Evolutionary conservation across 2,329 filamentous ascomycete species (phyloP).

Genomic region (Cryphonectria nitschkei): DNA sequence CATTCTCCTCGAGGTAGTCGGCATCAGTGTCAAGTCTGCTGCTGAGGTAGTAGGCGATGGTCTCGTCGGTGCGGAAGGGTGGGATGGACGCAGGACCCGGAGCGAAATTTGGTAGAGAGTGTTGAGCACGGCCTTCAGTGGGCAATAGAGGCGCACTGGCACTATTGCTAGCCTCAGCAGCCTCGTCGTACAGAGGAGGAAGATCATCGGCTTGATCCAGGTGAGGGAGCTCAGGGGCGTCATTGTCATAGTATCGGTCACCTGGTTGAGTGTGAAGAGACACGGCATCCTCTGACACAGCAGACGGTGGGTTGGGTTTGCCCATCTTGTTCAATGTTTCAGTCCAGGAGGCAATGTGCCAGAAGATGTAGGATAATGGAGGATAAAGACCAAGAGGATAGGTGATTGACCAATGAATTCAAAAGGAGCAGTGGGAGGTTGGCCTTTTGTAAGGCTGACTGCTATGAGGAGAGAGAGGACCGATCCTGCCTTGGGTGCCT

Average conservation of each 20-base stretch:
- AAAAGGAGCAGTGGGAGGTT: background rate
- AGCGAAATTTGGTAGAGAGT: slow-evolving; percentile 31
- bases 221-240: slow-evolving; percentile 38
- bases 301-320: slow-evolving; percentile 31
- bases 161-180: slow-evolving; percentile 30
- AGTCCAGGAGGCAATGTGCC: background rate
- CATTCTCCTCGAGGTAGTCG: slow-evolving; percentile 47
- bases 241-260: slow-evolving; percentile 43
- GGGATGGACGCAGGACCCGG: slow-evolving; percentile 27
- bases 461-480: background rate
- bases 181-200: slow-evolving; percentile 51
- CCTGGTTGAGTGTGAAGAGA: slow-evolving; percentile 37
- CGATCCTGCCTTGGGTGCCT: background rate
- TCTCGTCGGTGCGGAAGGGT: slow-evolving; percentile 23
- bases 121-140: slow-evolving; percentile 1
- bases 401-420: background rate
- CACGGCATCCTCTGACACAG: slow-evolving; percentile 31
- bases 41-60: slow-evolving; percentile 45
- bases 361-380: background rate
- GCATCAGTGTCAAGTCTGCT: slow-evolving; percentile 49
- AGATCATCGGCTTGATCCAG: slow-evolving; percentile 42
- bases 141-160: slow-evolving; percentile 34
- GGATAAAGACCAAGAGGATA: background rate
- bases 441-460: background rate
- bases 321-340: slow-evolving; percentile 31